Conservation (phyloP, 208 protist genomes). For the Leishmania tarentolae region DNA sequence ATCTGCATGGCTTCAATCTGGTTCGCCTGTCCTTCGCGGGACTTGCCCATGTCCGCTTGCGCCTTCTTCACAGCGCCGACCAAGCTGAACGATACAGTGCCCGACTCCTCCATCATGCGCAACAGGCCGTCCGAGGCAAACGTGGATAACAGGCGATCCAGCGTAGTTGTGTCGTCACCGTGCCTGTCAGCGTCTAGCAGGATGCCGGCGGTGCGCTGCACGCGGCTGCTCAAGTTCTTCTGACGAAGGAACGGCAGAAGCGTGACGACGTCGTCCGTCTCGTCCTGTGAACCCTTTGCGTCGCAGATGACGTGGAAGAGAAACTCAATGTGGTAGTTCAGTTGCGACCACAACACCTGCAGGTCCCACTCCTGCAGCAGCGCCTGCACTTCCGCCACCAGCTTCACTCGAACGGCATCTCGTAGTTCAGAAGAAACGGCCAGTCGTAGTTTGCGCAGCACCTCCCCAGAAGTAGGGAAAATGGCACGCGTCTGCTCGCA, state of each 20-base stretch:
- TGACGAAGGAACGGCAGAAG: constrained; percentile 67
- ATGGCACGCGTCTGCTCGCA: constrained; percentile 8
- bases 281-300: constrained; percentile 64
- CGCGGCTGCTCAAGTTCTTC: constrained; percentile 47
- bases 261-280: constrained; percentile 59
- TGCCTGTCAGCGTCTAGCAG: constrained; percentile 35
- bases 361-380: constrained; percentile 75
- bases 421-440: constrained; percentile 23
- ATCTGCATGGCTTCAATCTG: constrained; percentile 49
- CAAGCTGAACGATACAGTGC: constrained; percentile 79
- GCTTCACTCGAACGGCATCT: constrained; percentile 37
- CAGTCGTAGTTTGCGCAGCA: constrained; percentile 16
- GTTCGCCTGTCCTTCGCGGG: constrained; percentile 48
- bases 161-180: constrained; percentile 36
- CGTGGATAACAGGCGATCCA: constrained; percentile 70
- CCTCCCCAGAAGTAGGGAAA: constrained; percentile 13
- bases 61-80: constrained; percentile 70
- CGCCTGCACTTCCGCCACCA: constrained; percentile 54
- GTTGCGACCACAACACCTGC: constrained; percentile 76
- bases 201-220: constrained; percentile 56
- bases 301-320: constrained; percentile 80
- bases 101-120: constrained; percentile 75
- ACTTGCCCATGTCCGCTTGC: constrained; percentile 46
- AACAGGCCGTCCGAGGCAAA: constrained; percentile 65
- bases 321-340: constrained; percentile 84